Base-by-base conservation (phyloP, 345 rosid species). In the Aquilaria malaccensis region DNA sequence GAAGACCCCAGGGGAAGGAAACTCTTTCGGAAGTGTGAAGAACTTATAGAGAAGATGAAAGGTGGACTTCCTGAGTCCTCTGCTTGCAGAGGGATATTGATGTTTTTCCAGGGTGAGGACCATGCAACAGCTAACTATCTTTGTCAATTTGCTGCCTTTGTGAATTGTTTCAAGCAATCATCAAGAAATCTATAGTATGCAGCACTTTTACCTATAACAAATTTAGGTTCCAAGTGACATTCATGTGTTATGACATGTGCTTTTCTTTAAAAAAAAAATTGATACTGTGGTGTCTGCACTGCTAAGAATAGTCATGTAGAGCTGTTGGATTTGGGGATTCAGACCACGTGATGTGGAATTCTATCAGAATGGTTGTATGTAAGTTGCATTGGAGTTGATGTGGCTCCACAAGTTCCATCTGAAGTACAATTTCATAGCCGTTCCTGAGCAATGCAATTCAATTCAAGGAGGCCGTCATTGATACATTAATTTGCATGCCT, bases 1-100 rank as follows among this genome's bases (percentile, higher is more conserved):
- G 94, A 95, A 81, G 97, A 95, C 64, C 65, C 84, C 13, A 81
- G 85, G 77, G 97, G 98, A 33, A 76, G 91, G 75, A 89, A 82
- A 56, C 85, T 95, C 33, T 86, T 80, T 70, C 76, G 96, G 96
- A 86, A 91, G 76, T 95, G 99, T 48, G 90, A 85, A 63, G 96
- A 95, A 1, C 87, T 95, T 51, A 71, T 76, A 0, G 96, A 88
- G 11, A 88, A 87, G 76, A 83, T 95, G 79, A 95, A 84, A 79
- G 78, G 83, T 65, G 98, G 96, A 37, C 66, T 83, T 56, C 69
- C 56, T 0, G 98, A 86, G 72, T 78, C 94, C 15, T 63, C 85
- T 30, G 91, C 97, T 62, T 81, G 96, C 76, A 76, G 91, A 75
- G 70, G 64, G 50, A 86, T 95, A 67, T 79, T 91, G 64, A 69